Conservation (phyloP, 208 protist species). For the Crithidia mellificae region DNA sequence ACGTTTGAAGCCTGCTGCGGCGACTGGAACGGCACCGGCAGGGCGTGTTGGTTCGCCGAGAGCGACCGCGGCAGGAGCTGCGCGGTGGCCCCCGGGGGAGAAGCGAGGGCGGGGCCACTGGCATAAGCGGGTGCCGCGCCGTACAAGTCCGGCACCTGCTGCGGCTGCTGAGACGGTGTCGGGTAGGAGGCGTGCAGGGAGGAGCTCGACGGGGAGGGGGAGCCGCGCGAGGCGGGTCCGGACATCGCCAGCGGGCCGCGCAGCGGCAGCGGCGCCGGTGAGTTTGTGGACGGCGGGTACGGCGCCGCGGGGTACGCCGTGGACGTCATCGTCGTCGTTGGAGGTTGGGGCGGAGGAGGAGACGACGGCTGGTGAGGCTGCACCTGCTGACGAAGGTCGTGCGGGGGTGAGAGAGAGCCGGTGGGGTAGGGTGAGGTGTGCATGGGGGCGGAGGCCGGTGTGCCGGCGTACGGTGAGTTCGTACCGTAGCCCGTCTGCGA, state of each 20-base stretch:
- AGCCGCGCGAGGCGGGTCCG: neutral
- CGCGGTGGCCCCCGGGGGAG: neutral
- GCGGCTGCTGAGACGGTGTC: neutral
- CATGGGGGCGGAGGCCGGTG: slow-evolving; percentile 1
- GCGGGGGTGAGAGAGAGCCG: neutral
- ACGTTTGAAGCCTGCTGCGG: neutral
- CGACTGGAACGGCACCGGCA: neutral
- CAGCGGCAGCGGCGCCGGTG: slow-evolving; percentile 7
- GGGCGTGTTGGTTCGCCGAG: neutral
- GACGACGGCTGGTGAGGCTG: neutral
- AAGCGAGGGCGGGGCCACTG: neutral
- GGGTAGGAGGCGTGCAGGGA: slow-evolving; percentile 6
- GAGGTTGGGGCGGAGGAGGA: neutral
- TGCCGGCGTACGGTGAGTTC: neutral
- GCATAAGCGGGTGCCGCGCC: neutral
- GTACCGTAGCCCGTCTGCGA: slow-evolving; percentile 1
- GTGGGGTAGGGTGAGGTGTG: slow-evolving; percentile 11
- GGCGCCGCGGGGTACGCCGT: neutral
- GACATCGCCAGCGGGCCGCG: neutral
- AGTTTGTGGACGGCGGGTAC: slow-evolving; percentile 5
- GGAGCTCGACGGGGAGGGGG: slow-evolving; percentile 1
- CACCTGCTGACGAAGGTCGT: neutral
- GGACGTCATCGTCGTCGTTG: neutral
- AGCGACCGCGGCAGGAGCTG: neutral
- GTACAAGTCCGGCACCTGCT: neutral